Evolutionary conservation across 2,329 filamentous ascomycete species (phyloP).

Genomic region (Kalmusia sp.): DNA sequence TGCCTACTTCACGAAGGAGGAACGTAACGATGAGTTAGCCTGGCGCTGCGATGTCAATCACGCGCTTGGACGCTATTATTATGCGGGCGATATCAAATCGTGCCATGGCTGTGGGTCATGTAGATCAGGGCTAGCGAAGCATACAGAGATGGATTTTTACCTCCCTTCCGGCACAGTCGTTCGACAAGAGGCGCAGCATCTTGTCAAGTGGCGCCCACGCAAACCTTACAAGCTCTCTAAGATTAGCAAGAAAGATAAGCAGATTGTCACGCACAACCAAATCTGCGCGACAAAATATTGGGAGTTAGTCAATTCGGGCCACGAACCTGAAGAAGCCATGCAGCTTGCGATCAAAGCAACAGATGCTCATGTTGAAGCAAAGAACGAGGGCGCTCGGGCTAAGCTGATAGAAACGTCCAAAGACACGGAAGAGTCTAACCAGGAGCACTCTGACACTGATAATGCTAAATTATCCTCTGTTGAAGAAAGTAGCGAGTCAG

Average conservation of each 20-base stretch:
- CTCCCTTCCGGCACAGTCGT: constrained; percentile 23
- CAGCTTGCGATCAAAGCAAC: constrained; percentile 20
- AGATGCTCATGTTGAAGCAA: constrained; percentile 24
- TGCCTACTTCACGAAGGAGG: constrained; percentile 20
- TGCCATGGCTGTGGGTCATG: constrained; percentile 33
- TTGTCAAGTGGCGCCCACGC: constrained; percentile 25
- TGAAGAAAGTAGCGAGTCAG: neutral
- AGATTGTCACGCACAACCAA: constrained; percentile 27
- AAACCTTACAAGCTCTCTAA: constrained; percentile 21
- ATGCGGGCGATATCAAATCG: constrained; percentile 29
- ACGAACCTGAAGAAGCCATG: constrained; percentile 20
- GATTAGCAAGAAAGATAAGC: neutral
- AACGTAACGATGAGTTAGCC: constrained; percentile 20
- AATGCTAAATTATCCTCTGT: no score
- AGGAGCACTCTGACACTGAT: neutral
- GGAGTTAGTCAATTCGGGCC: constrained; percentile 18
- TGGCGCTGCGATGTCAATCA: constrained; percentile 40
- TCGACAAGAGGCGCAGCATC: constrained; percentile 22
- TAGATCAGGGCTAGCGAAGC: constrained; percentile 16
- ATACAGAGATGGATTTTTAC: constrained; percentile 34
- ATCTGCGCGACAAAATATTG: constrained; percentile 27
- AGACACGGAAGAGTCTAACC: neutral
- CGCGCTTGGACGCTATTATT: constrained; percentile 38
- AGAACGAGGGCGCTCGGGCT: constrained; percentile 11
- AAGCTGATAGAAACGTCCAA: neutral